These are phyloP conservation scores for Hemileccinum impolitum DNA, from an alignment of 768 basidiomycete genomes.

Conservation along the genomic window DNA sequence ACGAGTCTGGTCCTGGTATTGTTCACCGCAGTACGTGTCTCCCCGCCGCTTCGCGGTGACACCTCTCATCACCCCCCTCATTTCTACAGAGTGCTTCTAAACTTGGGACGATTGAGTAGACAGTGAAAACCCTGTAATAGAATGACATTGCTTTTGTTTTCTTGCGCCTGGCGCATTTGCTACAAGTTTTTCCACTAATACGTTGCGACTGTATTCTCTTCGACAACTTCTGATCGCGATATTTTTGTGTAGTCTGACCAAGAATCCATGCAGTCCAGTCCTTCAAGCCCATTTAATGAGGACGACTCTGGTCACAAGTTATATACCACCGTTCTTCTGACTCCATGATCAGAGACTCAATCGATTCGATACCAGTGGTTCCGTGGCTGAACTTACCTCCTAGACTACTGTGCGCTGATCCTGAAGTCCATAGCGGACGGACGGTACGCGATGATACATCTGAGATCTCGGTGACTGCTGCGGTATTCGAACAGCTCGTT, in stretches of 20 bases:
- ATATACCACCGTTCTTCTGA: too few relatives aligned
- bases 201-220: constrained; percentile 20
- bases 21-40: constrained; percentile 67
- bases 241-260: neutral
- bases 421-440: too few relatives aligned
- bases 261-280: neutral
- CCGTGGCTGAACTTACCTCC: too few relatives aligned
- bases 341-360: too few relatives aligned
- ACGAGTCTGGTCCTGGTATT: constrained; percentile 77
- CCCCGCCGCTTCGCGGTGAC: neutral
- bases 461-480: too few relatives aligned
- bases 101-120: constrained; percentile 17
- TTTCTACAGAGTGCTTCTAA: constrained; percentile 26
- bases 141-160: constrained; percentile 20
- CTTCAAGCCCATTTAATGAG: too few relatives aligned
- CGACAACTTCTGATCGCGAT: constrained; percentile 1
- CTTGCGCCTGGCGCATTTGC: constrained; percentile 10
- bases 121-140: constrained; percentile 25
- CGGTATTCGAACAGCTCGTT: too few relatives aligned
- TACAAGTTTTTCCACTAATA: constrained; percentile 17
- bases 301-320: too few relatives aligned
- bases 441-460: too few relatives aligned
- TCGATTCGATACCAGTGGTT: too few relatives aligned
- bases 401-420: too few relatives aligned
- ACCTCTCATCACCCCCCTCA: neutral